Percentiles rank a stretch among this genome's conserved stretches.
These are phyloP conservation scores for Acacia melanoxylon DNA, from an alignment of 306 rosid genomes.

Conservation along the genomic window DNA sequence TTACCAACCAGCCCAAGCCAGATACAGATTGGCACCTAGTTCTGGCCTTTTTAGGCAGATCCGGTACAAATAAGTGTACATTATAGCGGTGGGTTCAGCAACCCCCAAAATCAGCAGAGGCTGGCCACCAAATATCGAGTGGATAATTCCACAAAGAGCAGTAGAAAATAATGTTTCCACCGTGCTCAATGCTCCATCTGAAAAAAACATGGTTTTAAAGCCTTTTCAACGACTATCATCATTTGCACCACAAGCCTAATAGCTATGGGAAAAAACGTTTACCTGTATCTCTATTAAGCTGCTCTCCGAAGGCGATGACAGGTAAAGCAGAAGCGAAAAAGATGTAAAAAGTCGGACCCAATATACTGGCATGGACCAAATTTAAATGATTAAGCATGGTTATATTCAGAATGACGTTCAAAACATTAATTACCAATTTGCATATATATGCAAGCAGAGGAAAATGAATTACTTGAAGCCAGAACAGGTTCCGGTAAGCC, in stretches of 20 bases:
- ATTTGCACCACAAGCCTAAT: background rate
- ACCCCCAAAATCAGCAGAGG: conserved; percentile 49
- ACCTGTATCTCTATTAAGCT: conserved; percentile 15
- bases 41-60: background rate
- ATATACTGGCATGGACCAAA: background rate
- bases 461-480: background rate
- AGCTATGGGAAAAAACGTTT: background rate
- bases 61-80: conserved; percentile 40
- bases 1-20: conserved; percentile 14
- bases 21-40: background rate
- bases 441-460: background rate
- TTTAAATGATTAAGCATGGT: background rate
- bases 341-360: conserved; percentile 14
- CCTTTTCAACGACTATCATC: background rate
- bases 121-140: conserved; percentile 67
- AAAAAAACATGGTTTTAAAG: background rate
- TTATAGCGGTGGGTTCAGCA: conserved; percentile 50
- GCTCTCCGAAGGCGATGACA: conserved; percentile 18
- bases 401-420: background rate
- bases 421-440: background rate
- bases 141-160: conserved; percentile 56
- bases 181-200: conserved; percentile 19
- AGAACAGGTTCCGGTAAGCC: background rate
- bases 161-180: conserved; percentile 15
- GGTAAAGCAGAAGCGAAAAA: conserved; percentile 18